Conservation (phyloP, 2,329 filamentous ascomycete genomes). For the Paradendryphiella salina region DNA sequence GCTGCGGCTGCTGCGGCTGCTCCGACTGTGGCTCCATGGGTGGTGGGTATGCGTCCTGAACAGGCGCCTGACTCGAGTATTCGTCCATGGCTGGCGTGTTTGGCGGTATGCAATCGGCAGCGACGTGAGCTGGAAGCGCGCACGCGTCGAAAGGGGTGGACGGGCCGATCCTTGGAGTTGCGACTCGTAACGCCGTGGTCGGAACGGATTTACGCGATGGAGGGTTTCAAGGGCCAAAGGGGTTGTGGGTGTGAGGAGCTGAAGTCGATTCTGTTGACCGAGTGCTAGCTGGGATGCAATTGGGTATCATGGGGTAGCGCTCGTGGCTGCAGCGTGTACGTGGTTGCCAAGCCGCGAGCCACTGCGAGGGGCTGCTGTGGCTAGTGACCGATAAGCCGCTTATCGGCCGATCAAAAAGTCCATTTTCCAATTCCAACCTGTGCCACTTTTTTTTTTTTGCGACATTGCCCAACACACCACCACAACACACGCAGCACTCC, state of each 20-base stretch:
- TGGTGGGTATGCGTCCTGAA: conserved; percentile 6
- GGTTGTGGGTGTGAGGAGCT: conserved; percentile 1
- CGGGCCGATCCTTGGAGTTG: background rate
- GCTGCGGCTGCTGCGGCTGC: conserved; percentile 28
- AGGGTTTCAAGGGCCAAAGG: background rate
- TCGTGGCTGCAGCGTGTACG: background rate
- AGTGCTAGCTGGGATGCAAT: conserved; percentile 21
- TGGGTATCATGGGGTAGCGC: conserved; percentile 12
- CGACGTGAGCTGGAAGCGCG: conserved; percentile 28
- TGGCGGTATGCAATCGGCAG: conserved; percentile 19
- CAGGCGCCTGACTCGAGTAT: conserved; percentile 19
- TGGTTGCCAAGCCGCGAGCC: background rate
- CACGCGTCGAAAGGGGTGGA: conserved; percentile 32
- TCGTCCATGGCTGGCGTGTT: conserved; percentile 1
- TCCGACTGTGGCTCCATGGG: conserved; percentile 31
- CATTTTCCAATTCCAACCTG: conserved; percentile 2
- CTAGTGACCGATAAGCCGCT: conserved; percentile 15
- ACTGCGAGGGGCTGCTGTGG: conserved; percentile 9
- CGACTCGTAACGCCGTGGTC: background rate
- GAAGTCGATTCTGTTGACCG: conserved; percentile 18
- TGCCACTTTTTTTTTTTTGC: conserved; percentile 8
- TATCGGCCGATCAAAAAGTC: conserved; percentile 22
- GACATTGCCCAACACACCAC: conserved; percentile 4
- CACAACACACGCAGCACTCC: background rate
- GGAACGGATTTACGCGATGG: background rate